Percentiles rank a stretch among this genome's conserved stretches.
Conservation (phyloP, 2,329 filamentous ascomycete genomes). For the Xylariaceae sp. region DNA sequence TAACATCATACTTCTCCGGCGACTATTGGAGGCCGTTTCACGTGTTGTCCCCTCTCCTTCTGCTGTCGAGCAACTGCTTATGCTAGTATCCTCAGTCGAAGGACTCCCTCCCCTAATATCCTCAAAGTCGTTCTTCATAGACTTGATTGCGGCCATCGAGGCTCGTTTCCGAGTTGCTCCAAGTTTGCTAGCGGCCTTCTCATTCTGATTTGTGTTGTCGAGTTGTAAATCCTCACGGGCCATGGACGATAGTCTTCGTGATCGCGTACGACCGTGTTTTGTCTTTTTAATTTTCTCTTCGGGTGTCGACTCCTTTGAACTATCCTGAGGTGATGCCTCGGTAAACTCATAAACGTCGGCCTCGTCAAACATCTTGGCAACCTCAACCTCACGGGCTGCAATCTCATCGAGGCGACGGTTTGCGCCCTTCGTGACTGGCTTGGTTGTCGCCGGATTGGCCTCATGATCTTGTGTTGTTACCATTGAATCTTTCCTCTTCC, state of each 20-base stretch:
- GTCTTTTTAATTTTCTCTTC: slow-evolving; percentile 38
- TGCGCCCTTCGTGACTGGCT: slow-evolving; percentile 26
- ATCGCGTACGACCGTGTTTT: slow-evolving; percentile 43
- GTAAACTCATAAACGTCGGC: slow-evolving; percentile 63
- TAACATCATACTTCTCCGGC: slow-evolving; percentile 67
- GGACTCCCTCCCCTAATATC: slow-evolving; percentile 17
- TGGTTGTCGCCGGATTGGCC: slow-evolving; percentile 19
- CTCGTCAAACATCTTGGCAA: slow-evolving; percentile 37
- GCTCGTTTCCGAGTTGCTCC: slow-evolving; percentile 48
- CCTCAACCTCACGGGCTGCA: slow-evolving; percentile 40
- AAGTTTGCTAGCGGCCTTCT: slow-evolving; percentile 28
- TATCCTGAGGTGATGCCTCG: slow-evolving; percentile 51
- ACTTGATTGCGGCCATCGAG: slow-evolving; percentile 50
- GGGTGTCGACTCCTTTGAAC: slow-evolving; percentile 28
- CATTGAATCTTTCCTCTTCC: slow-evolving; percentile 51
- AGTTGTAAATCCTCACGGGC: slow-evolving; percentile 44
- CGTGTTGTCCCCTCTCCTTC: slow-evolving; percentile 37
- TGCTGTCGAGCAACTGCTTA: slow-evolving; percentile 37
- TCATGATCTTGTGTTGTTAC: slow-evolving; percentile 26
- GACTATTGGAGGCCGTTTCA: slow-evolving; percentile 45
- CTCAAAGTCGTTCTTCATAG: slow-evolving; percentile 40
- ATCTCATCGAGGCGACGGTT: slow-evolving; percentile 40
- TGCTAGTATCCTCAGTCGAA: slow-evolving; percentile 43
- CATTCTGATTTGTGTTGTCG: slow-evolving; percentile 36
- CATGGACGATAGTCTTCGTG: slow-evolving; percentile 50